Evolutionary conservation across 495 filamentous ascomycete species (phyloP), one percentile per base, ranked within the genome.

Genomic region (Neurospora sp.): DNA sequence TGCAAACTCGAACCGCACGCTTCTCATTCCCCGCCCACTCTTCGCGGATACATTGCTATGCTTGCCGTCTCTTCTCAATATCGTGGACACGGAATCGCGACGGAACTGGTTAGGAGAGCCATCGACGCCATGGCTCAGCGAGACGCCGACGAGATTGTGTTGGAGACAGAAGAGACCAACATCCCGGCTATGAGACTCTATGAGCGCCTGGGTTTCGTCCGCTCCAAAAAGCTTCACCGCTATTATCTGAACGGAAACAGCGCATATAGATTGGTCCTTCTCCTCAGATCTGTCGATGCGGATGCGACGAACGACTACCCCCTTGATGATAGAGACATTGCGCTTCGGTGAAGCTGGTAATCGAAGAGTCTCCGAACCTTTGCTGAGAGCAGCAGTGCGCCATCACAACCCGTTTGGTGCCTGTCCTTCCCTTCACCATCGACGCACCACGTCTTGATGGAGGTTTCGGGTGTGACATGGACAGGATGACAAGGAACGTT

Each of bases 41-140:
- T 94, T 73, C 90, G 96, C 70, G 96, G 96, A 71, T 99, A 99
- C 83, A 98, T 99, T 74, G 96, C 96, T 79, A 99, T 99, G 96
- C 86, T 99, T 69, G 96, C 95, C 37, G 93, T 96, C 37, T 87
- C 89, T 70, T 87, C 93, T 70, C 84, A 89, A 31, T 90, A 92
- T 78, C 89, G 96, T 5, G 93, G 94, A 1, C 87, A 89, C 65
- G 93, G 96, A n/a, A 95, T 99, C 71, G 96, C 95, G 18, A 97
- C 95, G 6, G 90, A 89, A 69, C 83, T 99, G 27, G 96, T 98
- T 16, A 86, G 90, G 72, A 92, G 91, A 89, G 93, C 94, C 8
- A 96, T 99, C 74, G 93, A 97, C 79, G 91, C 91, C 41, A 98
- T 99, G 96, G 88, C 89, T 35, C 86, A 87, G 73, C 83, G 90